Base-by-base conservation (phyloP, 805 yeast species). In the Myxozyma neotropica region DNA sequence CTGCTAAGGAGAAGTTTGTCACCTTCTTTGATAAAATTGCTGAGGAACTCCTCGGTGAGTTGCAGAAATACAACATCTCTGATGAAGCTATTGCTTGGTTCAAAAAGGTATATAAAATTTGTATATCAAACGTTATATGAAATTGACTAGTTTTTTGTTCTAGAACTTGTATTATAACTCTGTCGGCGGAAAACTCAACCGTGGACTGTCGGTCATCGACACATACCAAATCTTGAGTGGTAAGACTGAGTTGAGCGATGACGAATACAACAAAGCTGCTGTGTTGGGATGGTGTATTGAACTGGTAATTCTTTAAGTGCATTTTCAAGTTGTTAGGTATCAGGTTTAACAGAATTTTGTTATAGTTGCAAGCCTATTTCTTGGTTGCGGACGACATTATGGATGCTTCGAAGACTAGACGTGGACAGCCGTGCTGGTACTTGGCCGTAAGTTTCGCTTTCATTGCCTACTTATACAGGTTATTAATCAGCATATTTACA, bases 351-450 rank as follows among this genome's bases (percentile, higher is more conserved):
- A 36, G 12, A 5, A 12, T 55, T 33, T 2, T 15, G 17, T 7
- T 47, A 29, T 46, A 61, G 63, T 80, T 93, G 68, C 99, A 93
- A 77, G 98, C 97, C 1, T 94, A 89, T 74, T 94, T 94, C 80
- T 81, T 94, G 70, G 98, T 94, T 58, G 95, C 98, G 33, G 99
- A 94, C 74, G 99, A 94, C 74, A 94, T 94, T 85, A 94, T 94
- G 99, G 99, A 94, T 75, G 84, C 85, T 68, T 88, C 96, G 35
- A 87, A 89, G 74, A 94, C 99, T 43, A 88, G 99, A 81, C 87
- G 99, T 75, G 99, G 97, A 61, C 97, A 93, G 77, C 94, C 97
- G 67, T 94, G 99, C 77, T 94, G 99, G 99, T 94, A 91, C 80
- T 84, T 81, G 21, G 64, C 58, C 36, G 67, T 64, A 52, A 10